phyloP scores from a whole-genome alignment of 257 asterid genomes.

The Solanum dulcamara region DNA sequence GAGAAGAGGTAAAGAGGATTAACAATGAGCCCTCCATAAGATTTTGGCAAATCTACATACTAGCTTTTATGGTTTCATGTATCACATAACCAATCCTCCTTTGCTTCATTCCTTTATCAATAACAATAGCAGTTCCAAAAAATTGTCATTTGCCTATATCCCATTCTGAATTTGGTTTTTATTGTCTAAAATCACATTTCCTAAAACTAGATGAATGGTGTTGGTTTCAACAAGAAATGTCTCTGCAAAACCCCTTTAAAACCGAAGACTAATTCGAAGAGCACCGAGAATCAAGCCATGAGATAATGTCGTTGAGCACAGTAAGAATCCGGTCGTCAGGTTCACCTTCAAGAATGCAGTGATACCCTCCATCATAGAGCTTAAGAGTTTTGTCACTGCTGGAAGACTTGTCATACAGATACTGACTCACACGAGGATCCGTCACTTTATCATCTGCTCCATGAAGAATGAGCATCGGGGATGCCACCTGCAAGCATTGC shows the following conservation, averaged over 20 bases:
- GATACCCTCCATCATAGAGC: constrained; percentile 81
- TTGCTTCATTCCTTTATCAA: neutral
- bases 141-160: neutral
- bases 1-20: neutral
- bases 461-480: constrained; percentile 84
- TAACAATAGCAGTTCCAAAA: neutral
- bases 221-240: neutral
- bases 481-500: constrained; percentile 30
- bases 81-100: neutral
- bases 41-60: neutral
- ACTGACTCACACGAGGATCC: constrained; percentile 78
- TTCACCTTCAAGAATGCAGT: constrained; percentile 96
- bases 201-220: neutral
- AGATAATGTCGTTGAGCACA: constrained; percentile 61
- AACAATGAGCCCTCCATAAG: neutral
- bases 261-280: constrained; percentile 6
- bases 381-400: constrained; percentile 75
- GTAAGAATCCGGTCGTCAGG: constrained; percentile 74
- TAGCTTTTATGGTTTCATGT: neutral
- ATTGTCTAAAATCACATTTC: neutral
- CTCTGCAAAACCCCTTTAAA: neutral
- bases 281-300: constrained; percentile 83
- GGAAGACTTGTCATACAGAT: constrained; percentile 50
- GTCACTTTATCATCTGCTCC: constrained; percentile 95
- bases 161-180: neutral